Evolutionary conservation across 1,284 basidiomycete genomes (phyloP).

Genomic region (Phlebopus sp.): DNA sequence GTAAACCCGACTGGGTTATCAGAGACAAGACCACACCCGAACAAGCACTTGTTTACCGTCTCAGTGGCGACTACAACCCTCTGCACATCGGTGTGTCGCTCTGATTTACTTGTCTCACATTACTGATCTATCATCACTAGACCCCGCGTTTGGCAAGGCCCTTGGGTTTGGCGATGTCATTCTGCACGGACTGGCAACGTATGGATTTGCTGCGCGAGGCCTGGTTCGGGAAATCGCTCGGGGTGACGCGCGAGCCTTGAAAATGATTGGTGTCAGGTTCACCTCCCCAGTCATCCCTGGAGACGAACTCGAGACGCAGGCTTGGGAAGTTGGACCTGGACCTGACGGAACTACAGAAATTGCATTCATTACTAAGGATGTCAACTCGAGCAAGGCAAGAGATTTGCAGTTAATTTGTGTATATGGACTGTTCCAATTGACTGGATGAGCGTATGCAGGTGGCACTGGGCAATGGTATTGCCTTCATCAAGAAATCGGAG

Average conservation of each 20-base stretch:
- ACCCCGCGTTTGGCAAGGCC: conserved; percentile 65
- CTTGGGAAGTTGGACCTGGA: conserved; percentile 73
- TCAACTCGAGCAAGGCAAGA: conserved; percentile 65
- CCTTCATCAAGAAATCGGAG: conserved; percentile 54
- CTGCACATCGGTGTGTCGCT: conserved; percentile 66
- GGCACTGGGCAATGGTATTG: conserved; percentile 54
- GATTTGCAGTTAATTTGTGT: not conserved
- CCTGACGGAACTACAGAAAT: conserved; percentile 67
- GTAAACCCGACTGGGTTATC: conserved; percentile 66
- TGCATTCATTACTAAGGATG: conserved; percentile 68
- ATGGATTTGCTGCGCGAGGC: conserved; percentile 74
- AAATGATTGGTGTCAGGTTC: conserved; percentile 69
- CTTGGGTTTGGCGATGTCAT: conserved; percentile 80
- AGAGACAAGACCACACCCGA: conserved; percentile 69
- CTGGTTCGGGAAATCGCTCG: conserved; percentile 61
- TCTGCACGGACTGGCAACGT: conserved; percentile 78
- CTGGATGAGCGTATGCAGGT: conserved; percentile 32
- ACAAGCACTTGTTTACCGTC: conserved; percentile 75
- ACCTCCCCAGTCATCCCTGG: conserved; percentile 80
- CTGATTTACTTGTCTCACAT: not conserved
- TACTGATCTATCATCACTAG: conserved; percentile 33
- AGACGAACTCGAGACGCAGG: conserved; percentile 71
- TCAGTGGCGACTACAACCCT: conserved; percentile 84
- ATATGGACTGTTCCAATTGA: not conserved
- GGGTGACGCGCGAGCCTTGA: conserved; percentile 58